Conservation (phyloP, 164 flowering plant genomes). For the Warburgia ugandensis region DNA sequence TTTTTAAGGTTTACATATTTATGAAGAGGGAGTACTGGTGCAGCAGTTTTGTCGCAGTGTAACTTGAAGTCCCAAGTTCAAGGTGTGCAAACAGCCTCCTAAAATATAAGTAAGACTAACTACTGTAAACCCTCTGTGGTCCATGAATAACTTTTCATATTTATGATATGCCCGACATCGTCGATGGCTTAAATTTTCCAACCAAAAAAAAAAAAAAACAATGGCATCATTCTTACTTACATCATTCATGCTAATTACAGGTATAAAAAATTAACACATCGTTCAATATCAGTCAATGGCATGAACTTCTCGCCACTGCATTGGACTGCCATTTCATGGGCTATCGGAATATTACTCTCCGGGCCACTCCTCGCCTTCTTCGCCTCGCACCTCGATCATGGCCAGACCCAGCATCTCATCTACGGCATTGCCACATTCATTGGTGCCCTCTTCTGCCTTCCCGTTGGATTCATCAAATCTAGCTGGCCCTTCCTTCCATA, state of each 20-base stretch:
- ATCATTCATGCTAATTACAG: conserved; percentile 19
- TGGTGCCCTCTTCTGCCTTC: conserved; percentile 57
- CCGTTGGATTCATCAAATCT: conserved; percentile 42
- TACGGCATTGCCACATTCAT: conserved; percentile 28
- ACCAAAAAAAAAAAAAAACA: too few relatives aligned
- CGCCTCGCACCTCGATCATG: conserved; percentile 43
- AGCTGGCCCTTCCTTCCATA: conserved; percentile 46
- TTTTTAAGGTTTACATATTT: too few relatives aligned
- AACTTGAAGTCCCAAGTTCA: too few relatives aligned
- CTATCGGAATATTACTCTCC: conserved; percentile 34
- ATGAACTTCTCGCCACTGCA: conserved; percentile 34
- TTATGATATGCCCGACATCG: too few relatives aligned
- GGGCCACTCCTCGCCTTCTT: conserved; percentile 30
- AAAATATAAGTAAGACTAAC: too few relatives aligned
- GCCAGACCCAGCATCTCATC: conserved; percentile 29
- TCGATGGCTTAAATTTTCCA: too few relatives aligned
- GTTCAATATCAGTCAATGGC: conserved; percentile 13
- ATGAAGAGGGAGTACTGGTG: too few relatives aligned
- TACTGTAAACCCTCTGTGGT: too few relatives aligned
- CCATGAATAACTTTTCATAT: too few relatives aligned
- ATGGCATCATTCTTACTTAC: not conserved
- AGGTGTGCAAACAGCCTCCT: too few relatives aligned
- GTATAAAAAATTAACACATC: conserved; percentile 29
- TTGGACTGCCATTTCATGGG: conserved; percentile 62
- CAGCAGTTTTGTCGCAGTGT: too few relatives aligned